Evolutionary conservation across 495 filamentous ascomycete species (phyloP).

Genomic region (Xylaria nigripes): DNA sequence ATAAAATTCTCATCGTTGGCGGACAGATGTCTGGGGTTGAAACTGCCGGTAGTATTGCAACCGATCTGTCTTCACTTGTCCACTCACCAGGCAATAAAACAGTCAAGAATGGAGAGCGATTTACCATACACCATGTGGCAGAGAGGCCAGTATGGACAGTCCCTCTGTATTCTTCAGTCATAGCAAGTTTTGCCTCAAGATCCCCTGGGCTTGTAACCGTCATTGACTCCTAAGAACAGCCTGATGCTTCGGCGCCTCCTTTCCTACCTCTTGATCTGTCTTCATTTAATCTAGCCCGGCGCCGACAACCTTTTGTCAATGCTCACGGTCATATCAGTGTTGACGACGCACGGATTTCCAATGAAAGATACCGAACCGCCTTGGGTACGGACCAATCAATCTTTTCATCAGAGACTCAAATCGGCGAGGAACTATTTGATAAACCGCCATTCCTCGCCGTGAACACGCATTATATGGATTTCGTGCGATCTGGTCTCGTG

Average conservation of each 20-base stretch:
- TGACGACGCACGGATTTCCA: slow-evolving; percentile 43
- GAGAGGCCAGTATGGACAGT: slow-evolving; percentile 66
- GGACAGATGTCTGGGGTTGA: slow-evolving; percentile 81
- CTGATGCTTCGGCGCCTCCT: slow-evolving; percentile 36
- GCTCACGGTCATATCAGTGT: slow-evolving; percentile 48
- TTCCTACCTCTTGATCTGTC: slow-evolving; percentile 72
- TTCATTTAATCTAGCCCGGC: slow-evolving; percentile 60
- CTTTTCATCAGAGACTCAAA: slow-evolving; percentile 32
- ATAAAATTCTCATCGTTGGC: slow-evolving; percentile 71
- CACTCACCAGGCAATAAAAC: slow-evolving; percentile 36
- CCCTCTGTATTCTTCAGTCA: slow-evolving; percentile 51
- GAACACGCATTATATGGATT: slow-evolving; percentile 62
- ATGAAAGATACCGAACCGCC: slow-evolving; percentile 46
- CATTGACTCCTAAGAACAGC: slow-evolving; percentile 22
- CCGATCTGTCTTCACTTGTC: slow-evolving; percentile 53
- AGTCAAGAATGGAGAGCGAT: slow-evolving; percentile 26
- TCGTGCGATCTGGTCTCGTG: slow-evolving; percentile 60
- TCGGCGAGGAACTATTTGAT: slow-evolving; percentile 21
- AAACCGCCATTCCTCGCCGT: slow-evolving; percentile 58
- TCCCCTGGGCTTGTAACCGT: neutral
- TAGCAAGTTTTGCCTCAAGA: slow-evolving; percentile 20
- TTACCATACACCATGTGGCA: slow-evolving; percentile 58
- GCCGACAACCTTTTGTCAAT: slow-evolving; percentile 50
- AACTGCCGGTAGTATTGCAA: slow-evolving; percentile 61
- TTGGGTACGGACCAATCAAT: slow-evolving; percentile 58